Percentiles rank a stretch among this genome's conserved stretches.
Evolutionary conservation across 306 rosid genomes (phyloP).

Genomic region (Rosa multiflora): DNA sequence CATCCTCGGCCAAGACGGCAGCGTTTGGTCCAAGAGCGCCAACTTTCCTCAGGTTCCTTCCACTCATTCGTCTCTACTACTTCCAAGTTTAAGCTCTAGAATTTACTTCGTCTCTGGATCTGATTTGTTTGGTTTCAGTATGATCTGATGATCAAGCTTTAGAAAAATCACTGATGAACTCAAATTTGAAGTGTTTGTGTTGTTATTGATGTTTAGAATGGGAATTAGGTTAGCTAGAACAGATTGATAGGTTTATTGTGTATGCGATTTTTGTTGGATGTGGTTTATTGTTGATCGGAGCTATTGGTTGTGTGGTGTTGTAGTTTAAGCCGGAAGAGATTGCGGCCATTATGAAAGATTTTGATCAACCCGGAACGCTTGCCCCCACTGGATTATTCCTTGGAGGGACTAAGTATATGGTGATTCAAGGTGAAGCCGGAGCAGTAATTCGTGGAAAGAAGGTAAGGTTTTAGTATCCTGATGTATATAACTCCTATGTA

Average conservation of each 20-base stretch:
- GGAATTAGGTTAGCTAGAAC: not conserved
- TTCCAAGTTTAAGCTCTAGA: not conserved
- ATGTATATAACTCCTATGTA: not conserved
- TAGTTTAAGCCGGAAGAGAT: constrained; percentile 69
- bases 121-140: not conserved
- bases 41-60: constrained; percentile 56
- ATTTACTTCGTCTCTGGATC: not conserved
- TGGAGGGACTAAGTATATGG: constrained; percentile 80
- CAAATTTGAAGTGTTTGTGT: not conserved
- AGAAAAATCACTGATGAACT: not conserved
- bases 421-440: constrained; percentile 70
- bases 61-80: not conserved
- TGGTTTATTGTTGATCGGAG: not conserved
- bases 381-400: constrained; percentile 68
- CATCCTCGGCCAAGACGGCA: constrained; percentile 66
- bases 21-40: constrained; percentile 71
- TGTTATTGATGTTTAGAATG: not conserved
- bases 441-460: constrained; percentile 80
- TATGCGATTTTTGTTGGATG: not conserved
- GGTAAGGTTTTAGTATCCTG: too few species aligned
- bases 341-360: constrained; percentile 46
- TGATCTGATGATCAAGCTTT: not conserved
- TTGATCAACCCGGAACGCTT: constrained; percentile 62
- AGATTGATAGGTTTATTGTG: not conserved
- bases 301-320: constrained; percentile 10